Conservation (phyloP, 805 yeast genomes). For the Starmerella vaccinii region DNA sequence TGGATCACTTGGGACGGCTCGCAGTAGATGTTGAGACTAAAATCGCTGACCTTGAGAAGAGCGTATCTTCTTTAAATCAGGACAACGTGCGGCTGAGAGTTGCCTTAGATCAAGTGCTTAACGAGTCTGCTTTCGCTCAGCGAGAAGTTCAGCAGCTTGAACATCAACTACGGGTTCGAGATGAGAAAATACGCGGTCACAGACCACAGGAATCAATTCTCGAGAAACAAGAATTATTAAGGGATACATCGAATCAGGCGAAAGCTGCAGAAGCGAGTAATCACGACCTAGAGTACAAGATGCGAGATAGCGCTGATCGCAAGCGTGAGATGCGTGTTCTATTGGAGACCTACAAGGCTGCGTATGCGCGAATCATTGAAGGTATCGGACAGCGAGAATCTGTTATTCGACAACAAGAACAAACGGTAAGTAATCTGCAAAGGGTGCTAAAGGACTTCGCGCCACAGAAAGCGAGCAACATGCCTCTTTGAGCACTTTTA, state of each 20-base stretch:
- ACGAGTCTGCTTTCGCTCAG: not conserved
- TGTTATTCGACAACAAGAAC: not conserved
- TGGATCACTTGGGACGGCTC: not conserved
- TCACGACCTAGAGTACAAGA: not conserved
- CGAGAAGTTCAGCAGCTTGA: not conserved
- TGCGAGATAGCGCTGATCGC: conserved; percentile 2
- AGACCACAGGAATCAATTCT: not conserved
- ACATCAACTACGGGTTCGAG: not conserved
- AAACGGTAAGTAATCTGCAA: not conserved
- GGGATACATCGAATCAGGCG: not conserved
- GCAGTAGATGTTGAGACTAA: not conserved
- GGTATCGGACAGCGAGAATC: not conserved
- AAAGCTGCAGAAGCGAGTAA: not conserved
- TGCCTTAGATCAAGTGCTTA: not conserved
- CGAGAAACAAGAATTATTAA: not conserved
- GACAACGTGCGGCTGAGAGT: not conserved
- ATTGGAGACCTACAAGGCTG: conserved; percentile 3
- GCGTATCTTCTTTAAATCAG: not conserved
- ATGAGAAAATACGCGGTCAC: not conserved
- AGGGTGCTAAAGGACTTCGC: not conserved
- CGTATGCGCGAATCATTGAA: not conserved
- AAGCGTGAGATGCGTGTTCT: conserved; percentile 5
- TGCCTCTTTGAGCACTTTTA: not conserved
- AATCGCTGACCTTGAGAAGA: not conserved
- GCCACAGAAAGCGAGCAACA: not conserved